Base-by-base conservation (phyloP, 1,284 basidiomycete genomes). In the Microbotryum violaceum region DNA sequence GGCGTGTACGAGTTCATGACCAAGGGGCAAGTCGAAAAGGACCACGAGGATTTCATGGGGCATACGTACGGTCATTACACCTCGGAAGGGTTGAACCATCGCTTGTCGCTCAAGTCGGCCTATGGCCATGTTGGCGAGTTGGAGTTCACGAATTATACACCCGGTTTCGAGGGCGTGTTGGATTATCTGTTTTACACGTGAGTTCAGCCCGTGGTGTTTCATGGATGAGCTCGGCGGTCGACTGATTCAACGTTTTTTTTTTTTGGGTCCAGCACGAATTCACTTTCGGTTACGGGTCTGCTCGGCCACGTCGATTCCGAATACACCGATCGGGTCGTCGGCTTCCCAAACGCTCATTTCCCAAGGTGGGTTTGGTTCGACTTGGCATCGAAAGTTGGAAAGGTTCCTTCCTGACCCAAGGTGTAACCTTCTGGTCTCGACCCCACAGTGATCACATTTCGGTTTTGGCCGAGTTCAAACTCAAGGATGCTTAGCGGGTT, bases 61-160 rank as follows among this genome's bases (percentile, higher is more conserved):
- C 89, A 97, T 74, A 81, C 82, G 58, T 99, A 98, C 71, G 96
- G 94, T 47, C 82, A 81, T 71, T 97, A 94, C 78, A 97, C 96
- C 14, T 82, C 84, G n/a, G 86, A 91, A 31, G 96, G 96, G 1
- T 73, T 94, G 63, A 79, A 82, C 68, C 96, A 97, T 75, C 80
- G 81, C 45, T 79, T 96, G 58, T 82, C 83, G 18, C 80, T 98
- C 69, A 87, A 88, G 81, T 91, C 85, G 73, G 86, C 91, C 20
- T 97, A 97, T 73, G 80, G 83, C 1, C 77, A 79, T 57, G 75
- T 78, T 58, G 60, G 60, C n/a, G 65, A 65, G 49, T 77, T 89
- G 57, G 82, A 85, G 50, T 79, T 94, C 78, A 98, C 96, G 60
- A 98, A 99, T 76, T 88, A 86, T 72, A 92, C 89, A 33, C 90